phyloP scores from a whole-genome alignment of 345 rosid species.

The Eucalyptus cloeziana region DNA sequence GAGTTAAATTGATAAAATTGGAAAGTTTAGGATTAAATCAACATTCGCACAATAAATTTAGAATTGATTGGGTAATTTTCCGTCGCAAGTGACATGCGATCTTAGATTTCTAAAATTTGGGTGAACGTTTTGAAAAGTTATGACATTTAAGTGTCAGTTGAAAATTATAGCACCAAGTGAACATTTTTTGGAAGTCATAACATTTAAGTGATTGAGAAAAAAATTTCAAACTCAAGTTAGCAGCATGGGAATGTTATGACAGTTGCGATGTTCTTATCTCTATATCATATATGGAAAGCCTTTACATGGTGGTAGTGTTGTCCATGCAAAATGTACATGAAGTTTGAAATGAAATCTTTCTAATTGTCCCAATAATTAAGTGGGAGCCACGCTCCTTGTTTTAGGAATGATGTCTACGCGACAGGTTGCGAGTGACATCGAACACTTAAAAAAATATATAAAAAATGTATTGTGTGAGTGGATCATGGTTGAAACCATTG shows the following conservation, averaged over 20 bases:
- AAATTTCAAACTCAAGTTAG: background rate
- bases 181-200: too few relatives aligned
- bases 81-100: fast-evolving
- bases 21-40: too few relatives aligned
- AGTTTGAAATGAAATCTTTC: background rate
- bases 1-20: too few relatives aligned
- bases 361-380: background rate
- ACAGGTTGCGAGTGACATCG: fast-evolving
- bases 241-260: background rate
- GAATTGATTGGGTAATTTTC: too few relatives aligned
- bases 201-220: too few relatives aligned
- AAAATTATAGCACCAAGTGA: too few relatives aligned
- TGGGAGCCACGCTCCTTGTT: background rate
- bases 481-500: too few relatives aligned
- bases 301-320: background rate
- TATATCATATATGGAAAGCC: background rate
- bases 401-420: background rate
- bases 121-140: too few relatives aligned
- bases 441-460: background rate
- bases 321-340: background rate
- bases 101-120: too few relatives aligned
- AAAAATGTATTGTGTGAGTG: background rate
- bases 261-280: fast-evolving
- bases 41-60: fast-evolving
- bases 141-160: too few relatives aligned